Percentiles rank a stretch among this genome's conserved stretches.
These are phyloP conservation scores for Eucalyptus dawsonii DNA, from an alignment of 345 rosid genomes.

Conservation along the genomic window DNA sequence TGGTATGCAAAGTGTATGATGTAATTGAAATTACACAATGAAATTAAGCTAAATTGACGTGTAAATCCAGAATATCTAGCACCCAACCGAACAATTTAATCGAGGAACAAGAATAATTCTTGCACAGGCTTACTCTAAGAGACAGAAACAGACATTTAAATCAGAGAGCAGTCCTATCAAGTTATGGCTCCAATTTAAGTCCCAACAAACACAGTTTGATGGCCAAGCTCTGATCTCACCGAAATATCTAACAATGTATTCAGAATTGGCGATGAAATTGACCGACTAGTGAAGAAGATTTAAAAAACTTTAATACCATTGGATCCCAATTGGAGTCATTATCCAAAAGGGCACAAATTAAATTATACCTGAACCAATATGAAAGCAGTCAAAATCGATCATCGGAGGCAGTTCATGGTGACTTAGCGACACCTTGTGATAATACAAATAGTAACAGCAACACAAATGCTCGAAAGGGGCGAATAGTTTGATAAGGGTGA, in stretches of 20 bases:
- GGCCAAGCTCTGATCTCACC: neutral
- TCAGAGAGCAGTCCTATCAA: neutral
- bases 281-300: neutral
- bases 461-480: neutral
- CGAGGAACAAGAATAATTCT: neutral
- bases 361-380: too few relatives aligned
- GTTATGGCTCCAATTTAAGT: neutral
- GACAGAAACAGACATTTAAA: neutral
- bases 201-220: neutral
- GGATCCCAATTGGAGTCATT: neutral
- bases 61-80: neutral
- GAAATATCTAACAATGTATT: neutral
- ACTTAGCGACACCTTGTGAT: neutral
- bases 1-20: neutral
- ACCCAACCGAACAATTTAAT: neutral
- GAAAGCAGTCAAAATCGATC: neutral
- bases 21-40: neutral
- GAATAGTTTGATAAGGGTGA: neutral
- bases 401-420: neutral
- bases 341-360: neutral
- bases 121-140: neutral
- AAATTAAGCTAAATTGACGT: neutral
- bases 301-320: too few relatives aligned
- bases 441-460: neutral
- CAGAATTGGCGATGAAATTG: neutral